Evolutionary conservation across 2,329 filamentous ascomycete genomes (phyloP), one percentile per base, ranked within the genome.

Genomic region (Arthrobotrys entomopaga): DNA sequence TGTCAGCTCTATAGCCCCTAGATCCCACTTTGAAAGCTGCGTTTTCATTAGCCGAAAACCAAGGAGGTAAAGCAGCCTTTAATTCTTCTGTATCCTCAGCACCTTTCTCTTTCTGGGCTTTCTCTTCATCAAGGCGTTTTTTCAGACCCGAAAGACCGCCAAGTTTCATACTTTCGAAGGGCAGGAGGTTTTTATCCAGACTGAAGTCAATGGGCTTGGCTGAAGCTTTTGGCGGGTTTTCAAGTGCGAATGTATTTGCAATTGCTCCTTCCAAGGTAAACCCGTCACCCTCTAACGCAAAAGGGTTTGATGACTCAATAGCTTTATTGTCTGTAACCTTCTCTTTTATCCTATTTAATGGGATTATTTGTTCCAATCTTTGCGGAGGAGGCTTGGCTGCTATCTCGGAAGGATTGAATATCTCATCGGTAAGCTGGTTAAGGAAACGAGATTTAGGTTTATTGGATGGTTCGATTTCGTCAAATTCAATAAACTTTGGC

Each of bases 31-130:
- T 74, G 22, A 74, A 67, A 8, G 63, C 43, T 1, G 34, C 16
- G 20, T 66, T 74, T 38, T 74, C 70, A 13, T 63, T 52, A 20
- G 50, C 50, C 11, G 63, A 61, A 53, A 74, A 74, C 70, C 70
- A 74, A 3, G 70, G 70, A 6, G 70, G 70, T 22, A 82, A 81
- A 53, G 82, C 82, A 20, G 79, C 81, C 22, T 79, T 81, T 50
- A 85, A 82, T 34, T 93, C 88, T 69, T 93, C 90, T 1, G 82
- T 79, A 22, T 85, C 84, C 4, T 88, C 82, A 83, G 2, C 80
- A 81, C 80, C 84, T 80, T 75, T 84, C 79, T 78, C 82, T 60
- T 81, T 81, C 5, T 80, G 78, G 3, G 75, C 65, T 26, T 80
- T 76, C 52, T 81, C 78, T 42, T 78, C 73, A 11, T 80, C 79